Percentiles rank a stretch among this genome's conserved stretches.
Evolutionary conservation across 495 filamentous ascomycete genomes (phyloP).

Genomic region (Podospora pseudocomata): DNA sequence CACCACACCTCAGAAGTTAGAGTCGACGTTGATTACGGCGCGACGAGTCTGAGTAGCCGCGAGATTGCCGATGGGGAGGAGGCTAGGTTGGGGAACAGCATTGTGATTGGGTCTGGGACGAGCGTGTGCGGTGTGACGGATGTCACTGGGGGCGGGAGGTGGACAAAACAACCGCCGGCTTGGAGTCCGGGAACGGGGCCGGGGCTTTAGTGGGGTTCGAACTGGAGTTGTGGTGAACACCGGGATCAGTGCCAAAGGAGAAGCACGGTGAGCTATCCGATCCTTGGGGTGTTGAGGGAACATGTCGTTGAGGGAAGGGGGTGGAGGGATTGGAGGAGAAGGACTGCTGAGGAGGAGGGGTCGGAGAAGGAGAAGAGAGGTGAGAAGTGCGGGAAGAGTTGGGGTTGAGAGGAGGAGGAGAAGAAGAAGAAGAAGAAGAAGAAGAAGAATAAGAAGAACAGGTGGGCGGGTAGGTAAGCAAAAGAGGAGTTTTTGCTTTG

Average conservation of each 20-base stretch:
- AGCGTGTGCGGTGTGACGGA: not conserved
- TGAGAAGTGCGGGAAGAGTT: not conserved
- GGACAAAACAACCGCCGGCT: not conserved
- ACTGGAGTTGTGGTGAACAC: not conserved
- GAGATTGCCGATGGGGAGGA: not conserved
- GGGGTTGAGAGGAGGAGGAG: not conserved
- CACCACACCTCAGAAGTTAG: constrained; percentile 1
- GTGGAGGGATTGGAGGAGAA: not conserved
- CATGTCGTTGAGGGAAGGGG: not conserved
- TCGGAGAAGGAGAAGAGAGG: not conserved
- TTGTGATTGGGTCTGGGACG: not conserved
- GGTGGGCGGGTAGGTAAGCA: too few relatives aligned
- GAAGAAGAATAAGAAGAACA: not conserved
- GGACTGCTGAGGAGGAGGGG: not conserved
- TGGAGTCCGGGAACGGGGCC: not conserved
- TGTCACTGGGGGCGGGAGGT: not conserved
- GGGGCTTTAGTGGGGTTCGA: not conserved
- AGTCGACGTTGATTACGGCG: constrained; percentile 1
- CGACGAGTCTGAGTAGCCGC: not conserved
- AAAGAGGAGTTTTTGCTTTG: too few relatives aligned
- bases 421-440: not conserved
- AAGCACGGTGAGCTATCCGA: not conserved
- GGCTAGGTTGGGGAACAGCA: constrained; percentile 1
- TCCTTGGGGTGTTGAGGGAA: not conserved
- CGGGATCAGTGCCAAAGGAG: not conserved